These are phyloP conservation scores for Termitomyces sp. DNA, from an alignment of 768 basidiomycete species.

Conservation along the genomic window DNA sequence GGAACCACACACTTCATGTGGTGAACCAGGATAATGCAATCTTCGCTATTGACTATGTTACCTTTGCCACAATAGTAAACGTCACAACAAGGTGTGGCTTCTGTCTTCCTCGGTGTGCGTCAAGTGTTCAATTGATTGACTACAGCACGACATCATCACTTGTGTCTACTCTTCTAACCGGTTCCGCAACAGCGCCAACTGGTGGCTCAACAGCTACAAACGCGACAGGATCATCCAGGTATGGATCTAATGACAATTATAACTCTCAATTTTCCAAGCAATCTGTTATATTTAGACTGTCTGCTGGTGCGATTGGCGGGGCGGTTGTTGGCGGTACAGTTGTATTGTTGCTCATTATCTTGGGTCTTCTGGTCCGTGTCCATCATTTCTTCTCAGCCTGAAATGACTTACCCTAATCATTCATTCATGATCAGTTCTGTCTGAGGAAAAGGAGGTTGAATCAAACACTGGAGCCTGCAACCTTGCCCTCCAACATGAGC, in stretches of 20 bases:
- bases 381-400: neutral
- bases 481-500: neutral
- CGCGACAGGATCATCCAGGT: neutral
- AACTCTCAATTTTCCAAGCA: too few species aligned
- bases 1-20: slow-evolving; percentile 1
- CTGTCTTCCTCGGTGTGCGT: neutral
- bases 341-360: neutral
- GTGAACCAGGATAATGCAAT: neutral
- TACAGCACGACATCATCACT: neutral
- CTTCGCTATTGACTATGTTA: neutral
- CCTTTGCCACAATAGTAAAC: neutral
- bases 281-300: neutral
- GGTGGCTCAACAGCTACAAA: neutral
- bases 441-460: neutral
- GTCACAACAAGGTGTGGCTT: neutral
- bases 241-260: neutral
- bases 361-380: neutral
- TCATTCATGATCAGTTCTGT: neutral
- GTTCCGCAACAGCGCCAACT: neutral
- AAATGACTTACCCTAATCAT: neutral
- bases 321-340: neutral
- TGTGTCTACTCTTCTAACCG: neutral
- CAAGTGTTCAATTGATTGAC: neutral
- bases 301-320: neutral
- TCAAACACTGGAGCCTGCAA: neutral